Evolutionary conservation across 1,284 basidiomycete genomes (phyloP), one percentile per base, ranked within the genome.

Genomic region (Irpex lacteus): DNA sequence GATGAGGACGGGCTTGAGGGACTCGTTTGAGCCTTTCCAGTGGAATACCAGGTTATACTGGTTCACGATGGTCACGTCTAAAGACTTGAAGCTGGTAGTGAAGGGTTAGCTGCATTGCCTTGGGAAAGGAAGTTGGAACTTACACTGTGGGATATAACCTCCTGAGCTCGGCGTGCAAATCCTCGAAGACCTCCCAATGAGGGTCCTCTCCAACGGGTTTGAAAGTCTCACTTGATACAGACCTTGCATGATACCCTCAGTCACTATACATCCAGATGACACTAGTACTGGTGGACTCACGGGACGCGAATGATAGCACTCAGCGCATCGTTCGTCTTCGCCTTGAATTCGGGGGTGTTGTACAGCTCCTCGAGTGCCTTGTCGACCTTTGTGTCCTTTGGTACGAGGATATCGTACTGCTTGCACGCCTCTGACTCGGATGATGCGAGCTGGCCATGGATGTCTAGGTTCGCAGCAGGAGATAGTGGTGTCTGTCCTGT

Each of bases 21-120:
- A 71, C 1, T 71, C 55, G 66, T 88, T 78, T 0, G 81, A 80
- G 26, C 91, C 91, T 52, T 79, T 71, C 84, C 88, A 89, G 26
- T 84, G 83, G 68, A 83, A 88, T 1, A 92, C 77, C 8, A 92
- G 75, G 0, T 85, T 90, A 66, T 88, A 86, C 0, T 84, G 84
- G 68, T 89, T 87, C 63, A 92, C 83, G 65, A 82, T 82, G 2
- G 81, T 82, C 57, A 87, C 71, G n/a, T 78, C 72, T 11, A 88
- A 76, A 18, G 74, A 76, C 40, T 79, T 67, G 68, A 89, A 84
- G 0, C 85, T 88, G 60, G 56, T 18, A 60, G 50, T 53, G 34
- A 4, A 8, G 15, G n/a, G 7, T 47, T n/a, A 47, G 40, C 40
- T 13, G 11, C n/a, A 1, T 4, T 47, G 40, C 15, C 5, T 47